phyloP scores from a whole-genome alignment of 23 red algal species.

The Chondrus crispus region DNA sequence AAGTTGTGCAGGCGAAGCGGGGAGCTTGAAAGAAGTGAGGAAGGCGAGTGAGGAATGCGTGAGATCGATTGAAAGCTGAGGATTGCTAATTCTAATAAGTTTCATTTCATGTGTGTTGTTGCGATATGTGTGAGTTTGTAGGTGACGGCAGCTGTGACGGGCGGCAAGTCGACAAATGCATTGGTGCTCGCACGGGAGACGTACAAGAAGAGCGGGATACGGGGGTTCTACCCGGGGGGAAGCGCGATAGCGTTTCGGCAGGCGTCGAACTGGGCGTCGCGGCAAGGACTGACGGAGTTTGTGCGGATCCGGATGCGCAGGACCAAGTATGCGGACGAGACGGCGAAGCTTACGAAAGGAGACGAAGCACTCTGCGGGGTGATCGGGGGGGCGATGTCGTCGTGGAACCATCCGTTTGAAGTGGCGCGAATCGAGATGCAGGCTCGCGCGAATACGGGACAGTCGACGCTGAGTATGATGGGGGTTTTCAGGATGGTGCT shows the following conservation, averaged over 20 bases:
- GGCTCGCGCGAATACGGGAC: constrained; percentile 56
- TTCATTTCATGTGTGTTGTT: neutral
- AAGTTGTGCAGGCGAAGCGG: neutral
- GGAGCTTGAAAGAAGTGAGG: neutral
- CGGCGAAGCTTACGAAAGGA: constrained; percentile 41
- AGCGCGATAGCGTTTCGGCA: constrained; percentile 94
- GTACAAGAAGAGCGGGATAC: constrained; percentile 59
- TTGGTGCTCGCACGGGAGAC: constrained; percentile 39
- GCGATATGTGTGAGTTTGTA: neutral
- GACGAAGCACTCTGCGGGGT: constrained; percentile 69
- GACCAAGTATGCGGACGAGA: constrained; percentile 39
- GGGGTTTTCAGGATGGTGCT: constrained; percentile 57
- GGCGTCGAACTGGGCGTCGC: constrained; percentile 91
- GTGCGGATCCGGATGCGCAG: constrained; percentile 52
- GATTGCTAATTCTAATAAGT: neutral
- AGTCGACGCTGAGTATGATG: constrained; percentile 28
- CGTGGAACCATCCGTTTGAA: constrained; percentile 98
- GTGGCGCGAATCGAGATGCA: constrained; percentile 95
- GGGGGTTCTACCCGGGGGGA: constrained; percentile 86
- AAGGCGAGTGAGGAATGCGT: neutral
- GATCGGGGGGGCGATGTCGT: constrained; percentile 47
- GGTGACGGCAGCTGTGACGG: constrained; percentile 77
- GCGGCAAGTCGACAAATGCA: constrained; percentile 26
- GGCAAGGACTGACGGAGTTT: constrained; percentile 77
- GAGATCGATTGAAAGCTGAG: neutral